A percentile compares a stretch with the other conserved stretches of the same genome.
Evolutionary conservation across 305 asterid genomes (phyloP).

Genomic region (Solanum hybrid): DNA sequence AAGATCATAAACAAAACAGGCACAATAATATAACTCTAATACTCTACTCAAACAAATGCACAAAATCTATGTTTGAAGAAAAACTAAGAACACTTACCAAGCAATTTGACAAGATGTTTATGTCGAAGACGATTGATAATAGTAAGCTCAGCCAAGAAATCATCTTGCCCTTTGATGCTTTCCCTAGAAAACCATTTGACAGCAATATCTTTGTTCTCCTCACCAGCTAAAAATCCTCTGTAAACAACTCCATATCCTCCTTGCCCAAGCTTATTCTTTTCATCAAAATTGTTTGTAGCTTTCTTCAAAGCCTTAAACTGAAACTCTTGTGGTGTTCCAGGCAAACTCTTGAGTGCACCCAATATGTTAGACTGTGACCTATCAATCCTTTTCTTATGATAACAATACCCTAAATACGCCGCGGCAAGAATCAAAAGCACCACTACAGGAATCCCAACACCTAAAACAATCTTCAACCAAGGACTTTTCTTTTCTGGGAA

Average conservation of each 20-base stretch:
- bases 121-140: constrained; percentile 89
- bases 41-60: not conserved
- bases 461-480: constrained; percentile 28
- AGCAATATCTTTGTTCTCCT: constrained; percentile 48
- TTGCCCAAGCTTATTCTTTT: constrained; percentile 67
- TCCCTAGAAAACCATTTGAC: constrained; percentile 85
- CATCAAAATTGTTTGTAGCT: constrained; percentile 74
- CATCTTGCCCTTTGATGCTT: constrained; percentile 68
- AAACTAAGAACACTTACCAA: constrained; percentile 38
- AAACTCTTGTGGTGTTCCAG: constrained; percentile 79
- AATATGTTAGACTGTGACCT: constrained; percentile 31
- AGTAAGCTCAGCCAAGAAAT: constrained; percentile 92
- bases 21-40: not conserved
- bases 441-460: constrained; percentile 36
- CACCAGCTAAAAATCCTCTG: constrained; percentile 47
- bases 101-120: constrained; percentile 74
- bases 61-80: not conserved
- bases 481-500: constrained; percentile 18
- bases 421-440: constrained; percentile 31
- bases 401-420: constrained; percentile 23
- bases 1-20: not conserved
- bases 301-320: constrained; percentile 59
- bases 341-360: constrained; percentile 62
- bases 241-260: constrained; percentile 90
- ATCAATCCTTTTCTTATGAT: constrained; percentile 20